Evolutionary conservation across 257 asterid genomes (phyloP).

Genomic region (Capsicum pubescens): DNA sequence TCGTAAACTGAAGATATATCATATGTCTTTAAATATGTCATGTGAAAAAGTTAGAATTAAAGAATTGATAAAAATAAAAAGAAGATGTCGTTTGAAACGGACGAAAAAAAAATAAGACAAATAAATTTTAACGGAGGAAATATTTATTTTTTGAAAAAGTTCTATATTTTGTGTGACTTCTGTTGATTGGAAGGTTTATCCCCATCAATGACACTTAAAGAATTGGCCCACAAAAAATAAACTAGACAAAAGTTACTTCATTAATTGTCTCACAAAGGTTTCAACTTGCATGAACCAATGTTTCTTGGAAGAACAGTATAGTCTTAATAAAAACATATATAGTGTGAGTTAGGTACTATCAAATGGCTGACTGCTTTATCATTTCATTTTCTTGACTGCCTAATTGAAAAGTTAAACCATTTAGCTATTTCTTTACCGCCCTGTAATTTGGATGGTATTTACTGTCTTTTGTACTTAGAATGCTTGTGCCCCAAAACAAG

Average conservation of each 20-base stretch:
- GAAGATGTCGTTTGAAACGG: too few relatives aligned
- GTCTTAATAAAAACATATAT: not conserved
- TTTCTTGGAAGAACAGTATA: conserved; percentile 2
- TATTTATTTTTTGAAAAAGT: conserved; percentile 11
- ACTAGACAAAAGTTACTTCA: conserved; percentile 20
- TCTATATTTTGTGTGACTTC: not conserved
- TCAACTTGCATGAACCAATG: conserved; percentile 23
- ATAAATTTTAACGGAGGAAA: too few relatives aligned
- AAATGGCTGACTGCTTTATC: not conserved
- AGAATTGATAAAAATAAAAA: too few relatives aligned
- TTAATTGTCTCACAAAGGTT: not conserved
- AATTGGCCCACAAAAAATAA: conserved; percentile 20
- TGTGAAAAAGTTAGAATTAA: too few relatives aligned
- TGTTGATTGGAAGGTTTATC: conserved; percentile 12
- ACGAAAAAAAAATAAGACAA: too few relatives aligned
- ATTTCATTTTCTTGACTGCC: not conserved
- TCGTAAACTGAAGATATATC: too few relatives aligned
- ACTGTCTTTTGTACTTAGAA: not conserved
- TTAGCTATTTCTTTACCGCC: conserved; percentile 23
- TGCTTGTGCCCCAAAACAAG: not conserved
- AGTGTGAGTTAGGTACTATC: conserved; percentile 16
- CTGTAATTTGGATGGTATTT: conserved; percentile 4
- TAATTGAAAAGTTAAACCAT: conserved; percentile 9
- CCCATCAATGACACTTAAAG: not conserved
- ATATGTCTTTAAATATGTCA: too few relatives aligned